Percentiles rank a stretch among this genome's conserved stretches.
Conservation (phyloP, 2,329 filamentous ascomycete species). For the Claviceps capensis region DNA sequence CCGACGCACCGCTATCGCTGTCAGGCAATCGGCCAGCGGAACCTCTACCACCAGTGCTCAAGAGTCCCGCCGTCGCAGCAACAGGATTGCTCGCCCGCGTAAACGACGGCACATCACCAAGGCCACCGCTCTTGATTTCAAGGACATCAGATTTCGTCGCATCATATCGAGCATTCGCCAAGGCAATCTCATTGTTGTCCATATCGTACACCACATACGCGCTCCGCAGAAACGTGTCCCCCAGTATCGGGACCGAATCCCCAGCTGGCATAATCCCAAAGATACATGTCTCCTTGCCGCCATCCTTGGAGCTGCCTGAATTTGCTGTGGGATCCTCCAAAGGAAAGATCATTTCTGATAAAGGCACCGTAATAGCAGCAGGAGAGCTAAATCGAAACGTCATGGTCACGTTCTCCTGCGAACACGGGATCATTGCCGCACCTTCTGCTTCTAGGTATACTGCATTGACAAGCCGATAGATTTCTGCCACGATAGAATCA, state of each 20-base stretch:
- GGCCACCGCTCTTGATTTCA: constrained; percentile 39
- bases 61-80: constrained; percentile 23
- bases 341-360: constrained; percentile 47
- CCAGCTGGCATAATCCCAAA: constrained; percentile 53
- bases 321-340: constrained; percentile 24
- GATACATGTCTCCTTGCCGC: constrained; percentile 42
- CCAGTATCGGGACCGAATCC: constrained; percentile 44
- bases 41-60: neutral
- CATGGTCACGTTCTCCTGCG: constrained; percentile 26
- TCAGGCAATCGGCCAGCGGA: neutral
- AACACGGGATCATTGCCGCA: constrained; percentile 48
- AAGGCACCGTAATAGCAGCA: constrained; percentile 35
- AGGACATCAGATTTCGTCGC: constrained; percentile 30
- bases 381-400: constrained; percentile 40
- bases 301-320: constrained; percentile 37
- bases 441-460: constrained; percentile 38
- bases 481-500: constrained; percentile 33
- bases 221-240: constrained; percentile 61
- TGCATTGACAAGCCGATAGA: constrained; percentile 46
- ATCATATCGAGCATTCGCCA: constrained; percentile 55
- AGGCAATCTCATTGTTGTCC: constrained; percentile 54
- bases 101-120: neutral
- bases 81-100: constrained; percentile 30
- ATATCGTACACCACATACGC: constrained; percentile 68
- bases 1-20: neutral